Base-by-base conservation (phyloP, 1,139 yeast genomes). In the Taiozyma sp. region DNA sequence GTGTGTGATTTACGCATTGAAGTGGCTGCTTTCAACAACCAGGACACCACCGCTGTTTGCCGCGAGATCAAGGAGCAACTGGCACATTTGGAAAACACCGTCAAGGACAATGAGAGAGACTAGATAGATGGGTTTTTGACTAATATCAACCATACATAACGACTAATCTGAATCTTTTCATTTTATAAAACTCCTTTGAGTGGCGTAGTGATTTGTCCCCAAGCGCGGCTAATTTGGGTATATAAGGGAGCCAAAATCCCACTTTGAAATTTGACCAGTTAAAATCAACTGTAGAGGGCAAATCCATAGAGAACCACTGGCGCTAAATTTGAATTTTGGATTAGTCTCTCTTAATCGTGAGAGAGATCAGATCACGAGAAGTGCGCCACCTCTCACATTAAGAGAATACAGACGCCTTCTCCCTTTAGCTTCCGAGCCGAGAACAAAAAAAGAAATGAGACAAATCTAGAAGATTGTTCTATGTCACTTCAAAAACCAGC, bases 1-100 rank as follows among this genome's bases (percentile, higher is more conserved):
- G 68, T 82, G 21, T 84, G 90, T 63, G 82, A 81, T 44, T 62
- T 58, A 55, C 70, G 75, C 44, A 64, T 80, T 47, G 67, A 73
- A 37, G 68, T 81, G 21, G 71, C 71, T 13, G 68, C 71, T 16
- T 81, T 80, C 61, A 67, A 71, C 41, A 72, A 75, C 28, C 74
- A 80, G 56, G 70, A 71, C 47, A 68, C 72, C 45, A 63, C 61
- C 6, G 76, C 71, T 19, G 68, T 80, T 26, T 80, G 85, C 62
- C 56, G 60, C 19, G 86, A 83, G 58, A 70, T 81, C 30, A 52
- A 58, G 14, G 70, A 64, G 28, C 86, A 81, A 48, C 56, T 77
- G 48, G 65, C 62, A 26, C 76, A 70, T 57, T 67, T 81, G 56
- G 65, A 68, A 44, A 58, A 53, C 6, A 66, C 74, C 4, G 61